Base-by-base conservation (phyloP, 2,329 filamentous ascomycete genomes). In the Pseudocercospora vitis region DNA sequence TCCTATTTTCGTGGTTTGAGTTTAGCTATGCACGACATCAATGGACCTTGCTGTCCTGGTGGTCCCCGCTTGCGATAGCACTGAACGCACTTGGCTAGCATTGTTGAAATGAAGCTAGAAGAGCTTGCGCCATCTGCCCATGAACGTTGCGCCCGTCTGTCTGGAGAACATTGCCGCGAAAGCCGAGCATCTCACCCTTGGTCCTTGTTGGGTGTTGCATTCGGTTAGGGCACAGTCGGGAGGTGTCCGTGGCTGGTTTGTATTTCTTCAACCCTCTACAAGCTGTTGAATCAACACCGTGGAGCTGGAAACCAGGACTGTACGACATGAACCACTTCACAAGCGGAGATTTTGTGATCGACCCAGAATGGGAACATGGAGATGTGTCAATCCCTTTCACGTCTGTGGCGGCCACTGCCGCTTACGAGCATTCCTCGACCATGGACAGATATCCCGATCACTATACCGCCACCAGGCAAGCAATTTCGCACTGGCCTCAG, bases 401-500 rank as follows among this genome's bases (percentile, higher is more conserved):
- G 24, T 9, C 40, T 26, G 4, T 45, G 14, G 19, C 9, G 23
- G 9, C 40, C 7, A 29, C 21, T 26, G 40, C 21, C 24, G 40
- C 40, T n/a, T 45, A 45, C 24, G 40, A 23, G 21, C 16, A 45
- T 45, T 12, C 40, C 18, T 7, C 40, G 14, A 16, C 21, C n/a
- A 12, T 45, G 21, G 23, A 23, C n/a, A 18, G 19, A 7, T 45
- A 26, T 26, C 19, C 40, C 12, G 11, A 11, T 11, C 40, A 29
- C 21, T 6, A 45, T 7, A 8, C 40, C 5, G 24, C n/a, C 23
- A 6, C n/a, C 14, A 23, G 24, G n/a, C 40, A 45, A 18, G 11
- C 48, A 12, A 12, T 55, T 26, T 11, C 51, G 21, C 51, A 51
- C 39, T 33, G 48, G 28, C 39, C 47, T n/a, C 52, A 47, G 23